phyloP scores from a whole-genome alignment of 2,329 filamentous ascomycete genomes.

The Arthroderma uncinatum region DNA sequence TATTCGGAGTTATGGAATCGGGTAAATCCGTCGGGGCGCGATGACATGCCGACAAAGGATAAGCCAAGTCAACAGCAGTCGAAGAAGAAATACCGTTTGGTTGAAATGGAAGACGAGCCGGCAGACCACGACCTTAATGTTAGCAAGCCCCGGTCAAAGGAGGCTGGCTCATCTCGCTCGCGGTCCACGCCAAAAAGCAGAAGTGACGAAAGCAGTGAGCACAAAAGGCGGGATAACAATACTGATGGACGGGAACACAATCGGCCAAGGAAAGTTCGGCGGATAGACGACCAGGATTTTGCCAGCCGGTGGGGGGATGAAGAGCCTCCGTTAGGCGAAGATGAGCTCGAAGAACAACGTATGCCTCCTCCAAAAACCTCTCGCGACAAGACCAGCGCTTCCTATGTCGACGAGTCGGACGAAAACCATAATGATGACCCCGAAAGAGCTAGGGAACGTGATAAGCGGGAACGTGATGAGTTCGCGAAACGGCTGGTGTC shows the following conservation, averaged over 20 bases:
- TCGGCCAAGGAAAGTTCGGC: constrained; percentile 42
- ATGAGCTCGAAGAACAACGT: constrained; percentile 36
- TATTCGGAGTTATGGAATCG: constrained; percentile 37
- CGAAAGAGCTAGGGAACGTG: constrained; percentile 50
- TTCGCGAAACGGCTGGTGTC: constrained; percentile 65
- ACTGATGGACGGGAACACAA: constrained; percentile 29
- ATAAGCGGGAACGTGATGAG: constrained; percentile 65
- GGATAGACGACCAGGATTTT: constrained; percentile 45
- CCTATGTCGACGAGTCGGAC: constrained; percentile 43
- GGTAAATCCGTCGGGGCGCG: constrained; percentile 18
- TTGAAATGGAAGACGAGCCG: constrained; percentile 44
- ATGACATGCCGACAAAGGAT: constrained; percentile 14
- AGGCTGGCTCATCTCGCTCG: neutral
- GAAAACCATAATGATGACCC: constrained; percentile 43
- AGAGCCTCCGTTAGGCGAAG: constrained; percentile 37
- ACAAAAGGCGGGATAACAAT: constrained; percentile 23
- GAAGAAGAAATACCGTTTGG: constrained; percentile 43
- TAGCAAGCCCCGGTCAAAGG: neutral
- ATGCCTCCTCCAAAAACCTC: constrained; percentile 43
- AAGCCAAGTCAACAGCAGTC: constrained; percentile 20
- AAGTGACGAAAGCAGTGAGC: constrained; percentile 29
- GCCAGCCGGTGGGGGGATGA: constrained; percentile 78
- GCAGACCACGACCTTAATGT: constrained; percentile 22
- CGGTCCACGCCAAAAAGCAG: constrained; percentile 9
- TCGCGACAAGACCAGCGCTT: neutral